Evolutionary conservation across 495 filamentous ascomycete genomes (phyloP), one percentile per base, ranked within the genome.

Genomic region (Penicillium psychrofluorescens): DNA sequence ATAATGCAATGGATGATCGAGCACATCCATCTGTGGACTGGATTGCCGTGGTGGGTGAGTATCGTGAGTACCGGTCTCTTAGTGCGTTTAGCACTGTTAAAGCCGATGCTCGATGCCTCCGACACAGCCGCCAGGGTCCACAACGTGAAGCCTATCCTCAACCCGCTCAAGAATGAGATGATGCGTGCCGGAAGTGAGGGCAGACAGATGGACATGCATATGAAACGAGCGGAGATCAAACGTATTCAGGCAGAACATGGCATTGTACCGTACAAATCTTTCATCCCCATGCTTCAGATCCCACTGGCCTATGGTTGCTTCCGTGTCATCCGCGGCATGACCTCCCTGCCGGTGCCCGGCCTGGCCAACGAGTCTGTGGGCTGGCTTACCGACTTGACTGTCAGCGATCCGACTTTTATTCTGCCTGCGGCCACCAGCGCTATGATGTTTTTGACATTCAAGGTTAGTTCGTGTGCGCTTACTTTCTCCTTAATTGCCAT

Each of bases 301-400:
- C 79, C 88, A 1, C 54, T 95, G 27, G 86, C 83, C 32, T 87
- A 78, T 54, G 87, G 90, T 45, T 81, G 83, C 45, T 96, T 88
- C 67, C 76, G 86, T 43, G 66, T 90, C n/a, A 48, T 90, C 44
- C 68, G 77, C 27, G 81, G 68, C 39, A 95, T 95, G 89, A 58
- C 81, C 3, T 48, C 61, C 12, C 58, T 98, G 22, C 91, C 92
- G 1, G 86, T 95, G 6, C 90, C 90, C 0, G 85, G 77, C 1
- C 49, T 97, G 43, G 72, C 84, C 43, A 64, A 62, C 8, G 89
- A 85, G 29, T 81, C 86, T 3, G 45, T 80, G 7, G 62, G 75
- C 10, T 97, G 94, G 94, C 77, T 97, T 50, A 63, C 63, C 5
- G 84, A 99, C 55, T 65, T 99, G 43, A 85, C 90, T 1, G 58